Evolutionary conservation across 1,284 basidiomycete species (phyloP).

Genomic region (Marasmius tenuissimus): DNA sequence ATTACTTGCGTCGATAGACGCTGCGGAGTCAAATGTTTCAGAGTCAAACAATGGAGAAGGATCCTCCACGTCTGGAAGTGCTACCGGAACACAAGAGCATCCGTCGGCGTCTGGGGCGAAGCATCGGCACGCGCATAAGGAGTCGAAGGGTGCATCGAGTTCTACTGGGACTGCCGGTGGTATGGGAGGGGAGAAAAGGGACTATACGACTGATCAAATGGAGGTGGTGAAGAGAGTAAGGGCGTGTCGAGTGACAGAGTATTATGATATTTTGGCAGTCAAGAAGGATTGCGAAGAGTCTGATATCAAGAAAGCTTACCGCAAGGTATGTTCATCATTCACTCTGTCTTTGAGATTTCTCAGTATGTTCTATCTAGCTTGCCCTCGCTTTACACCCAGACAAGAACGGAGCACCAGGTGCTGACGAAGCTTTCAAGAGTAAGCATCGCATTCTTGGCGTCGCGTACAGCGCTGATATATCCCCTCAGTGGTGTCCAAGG

Average conservation of each 20-base stretch:
- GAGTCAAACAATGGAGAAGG: conserved; percentile 27
- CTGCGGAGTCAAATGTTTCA: conserved; percentile 40
- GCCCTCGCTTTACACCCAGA: conserved; percentile 95
- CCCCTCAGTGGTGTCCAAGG: conserved; percentile 91
- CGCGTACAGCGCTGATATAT: conserved; percentile 10
- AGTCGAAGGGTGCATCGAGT: conserved; percentile 29
- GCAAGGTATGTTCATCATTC: conserved; percentile 68
- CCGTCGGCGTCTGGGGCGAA: conserved; percentile 67
- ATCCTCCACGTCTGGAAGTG: conserved; percentile 13
- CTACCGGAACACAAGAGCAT: conserved; percentile 59
- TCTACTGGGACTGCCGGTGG: conserved; percentile 51
- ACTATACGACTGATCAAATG: conserved; percentile 85
- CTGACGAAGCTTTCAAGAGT: conserved; percentile 99
- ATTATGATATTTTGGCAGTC: conserved; percentile 90
- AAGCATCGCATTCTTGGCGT: conserved; percentile 9
- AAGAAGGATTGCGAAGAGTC: conserved; percentile 86
- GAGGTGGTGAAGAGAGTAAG: conserved; percentile 87
- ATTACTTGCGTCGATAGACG: conserved; percentile 66
- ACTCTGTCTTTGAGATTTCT: conserved; percentile 3
- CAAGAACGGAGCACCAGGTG: conserved; percentile 96
- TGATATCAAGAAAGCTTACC: conserved; percentile 96
- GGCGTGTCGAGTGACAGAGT: conserved; percentile 85
- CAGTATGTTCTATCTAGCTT: conserved; percentile 49
- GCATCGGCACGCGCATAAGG: conserved; percentile 47
- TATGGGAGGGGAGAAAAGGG: conserved; percentile 70